Base-by-base conservation (phyloP, 2,329 filamentous ascomycete species). In the Claviceps fusiformis region DNA sequence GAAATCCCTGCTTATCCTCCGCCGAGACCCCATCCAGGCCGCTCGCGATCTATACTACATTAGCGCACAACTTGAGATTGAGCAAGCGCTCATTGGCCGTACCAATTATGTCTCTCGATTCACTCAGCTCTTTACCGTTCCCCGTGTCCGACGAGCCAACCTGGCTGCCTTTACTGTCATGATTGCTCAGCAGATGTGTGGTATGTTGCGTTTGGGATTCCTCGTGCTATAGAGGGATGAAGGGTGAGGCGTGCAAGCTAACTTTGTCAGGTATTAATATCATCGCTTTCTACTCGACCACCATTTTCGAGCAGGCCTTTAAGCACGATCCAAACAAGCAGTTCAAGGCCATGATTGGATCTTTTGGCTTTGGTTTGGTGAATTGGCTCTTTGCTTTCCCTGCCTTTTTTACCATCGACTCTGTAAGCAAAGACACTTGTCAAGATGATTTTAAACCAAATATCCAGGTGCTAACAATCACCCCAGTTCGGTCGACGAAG, bases 131-230 rank as follows among this genome's bases (percentile, higher is more conserved):
- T 85, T 88, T 65, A 85, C 82, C 31, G 75, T 88, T 53, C 82
- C 85, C 0, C 78, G 85, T 56, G 73, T 87, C 13, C 78, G 84
- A 50, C 77, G 84, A 46, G 89, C 89, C 13, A 90, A 82, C 17
- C 75, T 86, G 50, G 89, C 88, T 11, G 86, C 87, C 1, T 86
- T 84, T 62, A 83, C 82, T 2, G 87, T 93, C 63, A 95, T 95
- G 88, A 81, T 86, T 66, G 82, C 82, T 3, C 83, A 87, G 68
- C 83, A 86, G 68, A 82, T 86, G 76, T 85, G 82, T 61, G 77
- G 67, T 29, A 70, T 29, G 52, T 54, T 64, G 10, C 37, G 48
- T 7, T n/a, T 31, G 17, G 29, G 9, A 24, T 9, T 15, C 15
- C 15, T 11, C 3, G 7, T 37, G 3, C 7, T 2, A 33, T 9